A percentile compares a stretch with the other conserved stretches of the same genome.
These are phyloP conservation scores for Ballota nigra DNA, from an alignment of 257 asterid genomes.

Conservation along the genomic window DNA sequence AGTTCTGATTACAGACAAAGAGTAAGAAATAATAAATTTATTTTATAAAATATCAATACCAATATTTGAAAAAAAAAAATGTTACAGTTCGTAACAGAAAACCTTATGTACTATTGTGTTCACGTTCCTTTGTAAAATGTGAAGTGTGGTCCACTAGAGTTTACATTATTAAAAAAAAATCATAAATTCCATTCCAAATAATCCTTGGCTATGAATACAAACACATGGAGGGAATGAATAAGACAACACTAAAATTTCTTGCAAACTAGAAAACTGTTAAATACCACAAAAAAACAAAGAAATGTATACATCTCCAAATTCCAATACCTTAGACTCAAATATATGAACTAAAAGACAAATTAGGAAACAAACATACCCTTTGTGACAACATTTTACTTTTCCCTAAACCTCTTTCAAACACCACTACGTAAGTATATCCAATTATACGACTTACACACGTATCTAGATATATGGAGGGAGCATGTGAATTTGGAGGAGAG, in stretches of 20 bases:
- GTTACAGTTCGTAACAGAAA: background rate
- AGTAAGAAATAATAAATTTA: background rate
- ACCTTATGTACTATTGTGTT: background rate
- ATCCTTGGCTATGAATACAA: constrained; percentile 28
- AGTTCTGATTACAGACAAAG: background rate
- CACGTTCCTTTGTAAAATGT: background rate
- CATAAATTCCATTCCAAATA: constrained; percentile 39
- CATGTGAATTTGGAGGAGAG: too few relatives aligned
- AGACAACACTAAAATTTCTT: constrained; percentile 18
- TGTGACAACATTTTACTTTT: constrained; percentile 76
- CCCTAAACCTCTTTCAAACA: constrained; percentile 39
- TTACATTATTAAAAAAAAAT: background rate
- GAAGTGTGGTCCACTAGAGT: background rate
- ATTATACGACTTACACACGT: background rate
- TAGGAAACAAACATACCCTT: constrained; percentile 58
- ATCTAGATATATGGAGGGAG: background rate
- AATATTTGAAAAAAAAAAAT: background rate
- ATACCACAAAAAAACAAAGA: constrained; percentile 27
- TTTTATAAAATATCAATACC: too few relatives aligned
- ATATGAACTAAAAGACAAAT: constrained; percentile 45
- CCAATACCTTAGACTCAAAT: constrained; percentile 14
- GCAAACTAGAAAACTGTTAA: constrained; percentile 7
- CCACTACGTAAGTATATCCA: background rate
- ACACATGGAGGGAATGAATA: constrained; percentile 22
- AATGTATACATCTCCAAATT: constrained; percentile 10